These are phyloP conservation scores for Metschnikowia vanudenii DNA, from an alignment of 805 yeast genomes.

Conservation along the genomic window DNA sequence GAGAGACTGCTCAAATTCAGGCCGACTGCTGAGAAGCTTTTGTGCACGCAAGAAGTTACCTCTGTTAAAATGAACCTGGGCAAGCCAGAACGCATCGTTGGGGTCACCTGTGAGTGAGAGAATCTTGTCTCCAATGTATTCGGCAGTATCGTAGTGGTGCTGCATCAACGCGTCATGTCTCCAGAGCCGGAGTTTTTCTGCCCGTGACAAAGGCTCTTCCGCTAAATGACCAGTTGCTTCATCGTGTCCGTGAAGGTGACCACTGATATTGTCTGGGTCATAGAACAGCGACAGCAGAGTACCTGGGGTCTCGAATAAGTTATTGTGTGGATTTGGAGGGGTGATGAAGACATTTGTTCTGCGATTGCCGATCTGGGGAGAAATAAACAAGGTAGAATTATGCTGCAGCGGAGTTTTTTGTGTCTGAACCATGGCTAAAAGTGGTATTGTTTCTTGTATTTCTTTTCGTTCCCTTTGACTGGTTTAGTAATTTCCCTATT, in stretches of 20 bases:
- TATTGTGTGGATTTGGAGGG: conserved; percentile 46
- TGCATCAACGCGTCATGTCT: conserved; percentile 90
- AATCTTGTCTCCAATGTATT: conserved; percentile 87
- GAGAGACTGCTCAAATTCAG: conserved; percentile 57
- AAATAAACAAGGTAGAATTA: conserved; percentile 69
- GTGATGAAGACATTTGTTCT: conserved; percentile 44
- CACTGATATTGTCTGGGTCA: conserved; percentile 25
- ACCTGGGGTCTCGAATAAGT: conserved; percentile 44
- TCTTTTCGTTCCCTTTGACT: neutral
- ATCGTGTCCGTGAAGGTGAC: conserved; percentile 11
- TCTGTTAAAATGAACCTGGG: conserved; percentile 77
- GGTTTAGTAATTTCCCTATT: neutral
- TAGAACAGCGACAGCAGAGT: conserved; percentile 40
- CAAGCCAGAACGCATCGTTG: conserved; percentile 94
- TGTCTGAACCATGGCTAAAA: conserved; percentile 17
- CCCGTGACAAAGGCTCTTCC: conserved; percentile 61
- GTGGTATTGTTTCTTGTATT: neutral
- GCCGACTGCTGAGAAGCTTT: conserved; percentile 56
- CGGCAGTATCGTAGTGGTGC: conserved; percentile 88
- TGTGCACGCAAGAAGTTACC: conserved; percentile 81
- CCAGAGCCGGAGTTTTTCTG: conserved; percentile 86
- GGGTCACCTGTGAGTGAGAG: conserved; percentile 81
- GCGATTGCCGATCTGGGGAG: conserved; percentile 53
- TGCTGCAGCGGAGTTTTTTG: conserved; percentile 52
- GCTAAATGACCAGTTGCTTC: neutral